Evolutionary conservation across 805 yeast genomes (phyloP).

Genomic region (Clavispora asparagi): DNA sequence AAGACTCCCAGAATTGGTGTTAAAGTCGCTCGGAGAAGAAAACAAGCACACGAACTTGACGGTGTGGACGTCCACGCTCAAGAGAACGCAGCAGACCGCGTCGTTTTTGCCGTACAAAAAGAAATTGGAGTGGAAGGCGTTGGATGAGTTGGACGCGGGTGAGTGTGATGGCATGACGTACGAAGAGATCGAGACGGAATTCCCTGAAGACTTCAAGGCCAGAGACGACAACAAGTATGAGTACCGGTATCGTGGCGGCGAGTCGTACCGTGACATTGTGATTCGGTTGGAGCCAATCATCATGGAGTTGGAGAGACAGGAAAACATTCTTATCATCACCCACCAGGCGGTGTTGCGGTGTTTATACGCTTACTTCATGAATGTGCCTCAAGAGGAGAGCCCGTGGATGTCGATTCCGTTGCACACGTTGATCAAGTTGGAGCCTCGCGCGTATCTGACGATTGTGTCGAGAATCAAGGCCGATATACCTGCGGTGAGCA

Average conservation of each 20-base stretch:
- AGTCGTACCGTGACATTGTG: constrained; percentile 92
- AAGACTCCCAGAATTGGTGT: constrained; percentile 73
- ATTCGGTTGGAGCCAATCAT: constrained; percentile 93
- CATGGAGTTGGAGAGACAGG: constrained; percentile 97
- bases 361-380: constrained; percentile 96
- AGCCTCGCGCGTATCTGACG: constrained; percentile 92
- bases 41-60: constrained; percentile 54
- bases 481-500: constrained; percentile 95
- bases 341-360: constrained; percentile 98
- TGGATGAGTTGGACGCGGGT: constrained; percentile 96
- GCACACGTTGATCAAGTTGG: constrained; percentile 89
- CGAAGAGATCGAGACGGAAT: constrained; percentile 77
- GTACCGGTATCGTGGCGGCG: constrained; percentile 96
- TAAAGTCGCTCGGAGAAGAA: constrained; percentile 56
- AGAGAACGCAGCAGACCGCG: constrained; percentile 90
- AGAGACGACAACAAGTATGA: constrained; percentile 95
- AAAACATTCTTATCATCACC: constrained; percentile 89
- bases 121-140: constrained; percentile 90
- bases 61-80: constrained; percentile 93
- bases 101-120: constrained; percentile 67
- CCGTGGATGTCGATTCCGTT: constrained; percentile 99
- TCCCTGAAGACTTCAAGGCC: constrained; percentile 93
- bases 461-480: constrained; percentile 87
- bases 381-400: constrained; percentile 92
- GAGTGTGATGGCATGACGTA: constrained; percentile 96